Conservation (phyloP, 2,329 filamentous ascomycete genomes). For the Arthroderma uncinatum region DNA sequence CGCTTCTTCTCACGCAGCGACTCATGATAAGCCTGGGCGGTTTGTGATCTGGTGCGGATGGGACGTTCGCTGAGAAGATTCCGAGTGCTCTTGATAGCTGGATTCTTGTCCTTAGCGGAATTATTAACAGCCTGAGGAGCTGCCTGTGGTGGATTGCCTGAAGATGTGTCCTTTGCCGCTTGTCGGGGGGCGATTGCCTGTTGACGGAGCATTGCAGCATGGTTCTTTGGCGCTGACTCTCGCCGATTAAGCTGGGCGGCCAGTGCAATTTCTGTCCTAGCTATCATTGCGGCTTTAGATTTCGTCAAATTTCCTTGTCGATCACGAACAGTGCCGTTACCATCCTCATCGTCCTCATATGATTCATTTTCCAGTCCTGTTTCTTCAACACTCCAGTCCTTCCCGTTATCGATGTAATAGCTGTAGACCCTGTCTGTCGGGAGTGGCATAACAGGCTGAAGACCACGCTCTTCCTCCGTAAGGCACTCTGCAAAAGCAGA, state of each 20-base stretch:
- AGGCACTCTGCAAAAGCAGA: slow-evolving; percentile 38
- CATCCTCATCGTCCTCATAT: slow-evolving; percentile 17
- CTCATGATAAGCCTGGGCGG: slow-evolving; percentile 25
- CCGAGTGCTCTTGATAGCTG: slow-evolving; percentile 10
- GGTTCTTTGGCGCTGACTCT: slow-evolving; percentile 30
- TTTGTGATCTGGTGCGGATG: slow-evolving; percentile 28
- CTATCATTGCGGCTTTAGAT: slow-evolving; percentile 22
- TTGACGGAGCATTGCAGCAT: slow-evolving; percentile 38
- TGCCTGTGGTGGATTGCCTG: slow-evolving; percentile 13
- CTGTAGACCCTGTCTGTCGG: slow-evolving; percentile 37
- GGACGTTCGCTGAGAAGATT: slow-evolving; percentile 32
- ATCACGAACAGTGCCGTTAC: slow-evolving; percentile 20
- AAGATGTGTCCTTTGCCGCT: slow-evolving; percentile 17
- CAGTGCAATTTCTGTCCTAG: slow-evolving; percentile 31
- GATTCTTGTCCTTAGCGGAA: not conserved
- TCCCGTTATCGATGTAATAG: slow-evolving; percentile 31
- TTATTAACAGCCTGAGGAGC: not conserved
- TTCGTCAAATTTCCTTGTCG: slow-evolving; percentile 21
- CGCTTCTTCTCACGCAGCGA: slow-evolving; percentile 25
- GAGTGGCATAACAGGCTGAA: slow-evolving; percentile 37
- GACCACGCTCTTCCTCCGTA: slow-evolving; percentile 35
- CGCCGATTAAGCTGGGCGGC: slow-evolving; percentile 32
- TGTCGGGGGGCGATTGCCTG: slow-evolving; percentile 30
- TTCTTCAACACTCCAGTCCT: slow-evolving; percentile 31
- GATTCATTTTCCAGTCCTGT: slow-evolving; percentile 15